A percentile compares a stretch with the other conserved stretches of the same genome.
phyloP scores from a whole-genome alignment of 2,329 filamentous ascomycete species.

The Sclerotinia spermophila region DNA sequence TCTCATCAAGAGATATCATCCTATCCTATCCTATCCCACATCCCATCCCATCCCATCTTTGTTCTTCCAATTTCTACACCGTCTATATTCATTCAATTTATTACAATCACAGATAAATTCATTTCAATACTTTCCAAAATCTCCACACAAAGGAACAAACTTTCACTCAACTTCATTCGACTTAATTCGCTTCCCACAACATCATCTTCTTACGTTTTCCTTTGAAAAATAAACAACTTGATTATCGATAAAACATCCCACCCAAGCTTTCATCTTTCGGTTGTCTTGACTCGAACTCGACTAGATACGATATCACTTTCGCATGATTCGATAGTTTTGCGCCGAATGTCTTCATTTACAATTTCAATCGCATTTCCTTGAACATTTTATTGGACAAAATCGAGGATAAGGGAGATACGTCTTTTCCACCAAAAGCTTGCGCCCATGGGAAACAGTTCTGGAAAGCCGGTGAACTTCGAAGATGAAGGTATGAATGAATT shows the following conservation, averaged over 20 bases:
- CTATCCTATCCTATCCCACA: background rate
- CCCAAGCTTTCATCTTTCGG: background rate
- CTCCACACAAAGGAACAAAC: background rate
- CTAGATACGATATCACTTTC: background rate
- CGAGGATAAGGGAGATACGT: background rate
- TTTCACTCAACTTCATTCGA: background rate
- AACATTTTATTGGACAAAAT: background rate
- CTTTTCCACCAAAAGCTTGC: conserved; percentile 15
- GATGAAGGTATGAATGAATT: conserved; percentile 71
- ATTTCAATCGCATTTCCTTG: background rate
- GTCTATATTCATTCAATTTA: background rate
- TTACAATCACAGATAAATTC: background rate
- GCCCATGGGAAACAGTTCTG: conserved; percentile 88
- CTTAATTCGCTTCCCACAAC: background rate
- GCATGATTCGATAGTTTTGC: conserved; percentile 5
- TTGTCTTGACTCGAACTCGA: background rate
- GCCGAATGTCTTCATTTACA: conserved; percentile 17
- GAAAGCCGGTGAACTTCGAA: conserved; percentile 87
- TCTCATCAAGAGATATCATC: background rate
- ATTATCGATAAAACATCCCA: background rate
- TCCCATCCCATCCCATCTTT: conserved; percentile 13
- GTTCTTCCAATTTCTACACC: background rate
- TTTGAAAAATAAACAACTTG: background rate
- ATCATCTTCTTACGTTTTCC: background rate
- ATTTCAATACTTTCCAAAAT: background rate